These are phyloP conservation scores for Cronartium quercuum DNA, from an alignment of 1,284 basidiomycete species.

Conservation along the genomic window DNA sequence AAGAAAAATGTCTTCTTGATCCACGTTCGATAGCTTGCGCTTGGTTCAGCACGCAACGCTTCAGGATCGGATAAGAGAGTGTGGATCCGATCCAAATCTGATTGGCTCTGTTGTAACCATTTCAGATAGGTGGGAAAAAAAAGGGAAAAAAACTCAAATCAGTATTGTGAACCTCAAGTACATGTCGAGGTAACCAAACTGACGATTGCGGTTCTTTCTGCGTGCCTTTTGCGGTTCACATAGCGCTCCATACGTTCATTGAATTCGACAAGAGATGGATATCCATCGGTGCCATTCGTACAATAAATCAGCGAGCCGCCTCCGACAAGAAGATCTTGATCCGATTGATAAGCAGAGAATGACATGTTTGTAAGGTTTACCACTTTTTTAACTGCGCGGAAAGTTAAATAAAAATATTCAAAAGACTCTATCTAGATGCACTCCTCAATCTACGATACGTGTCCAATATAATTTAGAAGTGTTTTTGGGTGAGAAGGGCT, in stretches of 20 bases:
- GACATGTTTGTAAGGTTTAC: no score
- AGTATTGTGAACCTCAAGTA: neutral
- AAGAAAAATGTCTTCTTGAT: slow-evolving; percentile 24
- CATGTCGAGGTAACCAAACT: neutral
- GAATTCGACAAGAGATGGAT: slow-evolving; percentile 22
- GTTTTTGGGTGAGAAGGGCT: no score
- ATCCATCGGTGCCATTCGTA: slow-evolving; percentile 17
- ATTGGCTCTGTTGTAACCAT: slow-evolving; percentile 3
- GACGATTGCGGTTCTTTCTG: slow-evolving; percentile 24
- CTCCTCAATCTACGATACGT: no score
- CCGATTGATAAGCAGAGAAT: no score
- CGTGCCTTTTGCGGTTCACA: slow-evolving; percentile 14
- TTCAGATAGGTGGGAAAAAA: neutral
- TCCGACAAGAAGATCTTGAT: no score
- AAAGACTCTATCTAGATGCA: no score
- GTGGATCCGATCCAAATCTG: slow-evolving; percentile 19
- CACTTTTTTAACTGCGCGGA: no score
- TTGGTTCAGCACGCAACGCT: slow-evolving; percentile 13
- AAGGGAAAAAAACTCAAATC: neutral
- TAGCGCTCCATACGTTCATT: slow-evolving; percentile 20
- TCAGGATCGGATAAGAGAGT: slow-evolving; percentile 10
- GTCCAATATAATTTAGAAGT: no score
- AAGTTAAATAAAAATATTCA: no score
- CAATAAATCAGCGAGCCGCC: neutral
- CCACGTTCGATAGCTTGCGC: slow-evolving; percentile 9